phyloP scores from a whole-genome alignment of 2,329 filamentous ascomycete species.

The Biscogniauxia sp. region DNA sequence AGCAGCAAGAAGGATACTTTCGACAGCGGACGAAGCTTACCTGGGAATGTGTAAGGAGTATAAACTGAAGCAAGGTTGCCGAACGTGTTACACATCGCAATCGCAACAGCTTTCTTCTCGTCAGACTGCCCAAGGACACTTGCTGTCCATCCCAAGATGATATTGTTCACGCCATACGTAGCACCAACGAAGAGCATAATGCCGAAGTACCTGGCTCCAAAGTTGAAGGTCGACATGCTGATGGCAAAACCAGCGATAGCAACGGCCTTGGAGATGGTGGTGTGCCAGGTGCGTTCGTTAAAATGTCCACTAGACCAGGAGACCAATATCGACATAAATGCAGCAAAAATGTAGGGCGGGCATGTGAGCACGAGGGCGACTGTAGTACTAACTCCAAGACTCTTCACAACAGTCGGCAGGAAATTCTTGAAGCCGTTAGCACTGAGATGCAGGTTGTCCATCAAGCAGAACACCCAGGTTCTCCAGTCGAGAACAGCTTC shows the following conservation, averaged over 20 bases:
- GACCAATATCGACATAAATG: slow-evolving; percentile 37
- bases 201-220: slow-evolving; percentile 30
- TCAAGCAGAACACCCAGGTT: slow-evolving; percentile 43
- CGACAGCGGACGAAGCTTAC: slow-evolving; percentile 7
- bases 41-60: slow-evolving; percentile 39
- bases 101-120: slow-evolving; percentile 45
- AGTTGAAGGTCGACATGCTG: slow-evolving; percentile 24
- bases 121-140: slow-evolving; percentile 42
- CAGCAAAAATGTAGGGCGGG: slow-evolving; percentile 35
- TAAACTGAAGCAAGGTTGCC: slow-evolving; percentile 38
- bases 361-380: slow-evolving; percentile 47
- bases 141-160: slow-evolving; percentile 44
- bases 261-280: slow-evolving; percentile 39
- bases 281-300: slow-evolving; percentile 48
- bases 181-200: slow-evolving; percentile 40
- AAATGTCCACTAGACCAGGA: slow-evolving; percentile 41
- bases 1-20: background rate
- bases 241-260: slow-evolving; percentile 36
- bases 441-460: slow-evolving; percentile 43
- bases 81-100: slow-evolving; percentile 36
- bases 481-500: slow-evolving; percentile 41
- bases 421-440: slow-evolving; percentile 30
- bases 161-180: slow-evolving; percentile 41
- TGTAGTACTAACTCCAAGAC: slow-evolving; percentile 41
- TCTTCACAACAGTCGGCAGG: slow-evolving; percentile 38